Conservation (phyloP, 768 basidiomycete species). For the Lepiota venenata region DNA sequence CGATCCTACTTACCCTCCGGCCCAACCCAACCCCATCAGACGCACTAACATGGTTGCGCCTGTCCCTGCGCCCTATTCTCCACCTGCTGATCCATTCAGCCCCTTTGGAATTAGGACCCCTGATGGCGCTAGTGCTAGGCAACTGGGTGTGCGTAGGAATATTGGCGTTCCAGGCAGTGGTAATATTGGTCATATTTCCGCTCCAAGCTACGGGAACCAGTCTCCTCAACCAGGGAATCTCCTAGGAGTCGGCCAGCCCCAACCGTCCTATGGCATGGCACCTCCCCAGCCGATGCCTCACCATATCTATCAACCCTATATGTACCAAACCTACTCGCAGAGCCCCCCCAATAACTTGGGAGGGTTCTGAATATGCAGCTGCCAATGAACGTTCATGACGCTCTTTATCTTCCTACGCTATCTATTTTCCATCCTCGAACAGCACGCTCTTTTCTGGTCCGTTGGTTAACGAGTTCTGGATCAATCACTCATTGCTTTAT, state of each 20-base stretch:
- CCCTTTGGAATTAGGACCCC: conserved; percentile 46
- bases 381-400: conserved; percentile 42
- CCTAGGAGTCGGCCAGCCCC: conserved; percentile 63
- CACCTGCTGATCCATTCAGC: conserved; percentile 45
- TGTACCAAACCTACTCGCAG: conserved; percentile 84
- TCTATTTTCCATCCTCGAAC: conserved; percentile 22
- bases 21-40: conserved; percentile 30
- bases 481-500: conserved; percentile 12
- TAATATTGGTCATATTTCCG: conserved; percentile 17
- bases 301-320: conserved; percentile 76
- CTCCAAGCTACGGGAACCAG: conserved; percentile 50
- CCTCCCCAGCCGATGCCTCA: conserved; percentile 56
- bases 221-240: conserved; percentile 57
- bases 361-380: conserved; percentile 50
- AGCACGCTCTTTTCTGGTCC: conserved; percentile 24
- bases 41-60: conserved; percentile 25
- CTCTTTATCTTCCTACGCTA: conserved; percentile 23
- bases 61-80: conserved; percentile 32
- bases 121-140: conserved; percentile 45
- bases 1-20: conserved; percentile 55
- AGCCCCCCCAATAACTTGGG: conserved; percentile 59
- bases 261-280: conserved; percentile 61
- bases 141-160: conserved; percentile 47
- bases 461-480: conserved; percentile 33
- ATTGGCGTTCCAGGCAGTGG: conserved; percentile 42